Percentiles rank a stretch among this genome's conserved stretches.
Conservation (phyloP, 306 rosid genomes). For the Cucurbita pepo region DNA sequence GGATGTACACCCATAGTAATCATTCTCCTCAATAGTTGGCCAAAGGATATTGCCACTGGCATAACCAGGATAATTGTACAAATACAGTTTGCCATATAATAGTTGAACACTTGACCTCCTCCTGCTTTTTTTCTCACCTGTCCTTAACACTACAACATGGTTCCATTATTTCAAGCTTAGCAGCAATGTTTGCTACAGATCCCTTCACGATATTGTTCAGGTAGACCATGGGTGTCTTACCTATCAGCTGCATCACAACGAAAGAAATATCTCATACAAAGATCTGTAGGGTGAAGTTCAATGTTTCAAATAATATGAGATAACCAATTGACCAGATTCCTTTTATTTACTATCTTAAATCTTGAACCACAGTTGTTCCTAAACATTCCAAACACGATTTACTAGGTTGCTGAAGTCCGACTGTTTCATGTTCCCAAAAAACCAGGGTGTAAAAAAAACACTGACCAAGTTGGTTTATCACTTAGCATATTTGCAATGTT, state of each 20-base stretch:
- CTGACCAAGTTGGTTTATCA: background rate
- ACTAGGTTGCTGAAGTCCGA: background rate
- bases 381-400: background rate
- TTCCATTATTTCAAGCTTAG: conserved; percentile 98
- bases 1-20: background rate
- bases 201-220: conserved; percentile 66
- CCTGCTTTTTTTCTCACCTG: conserved; percentile 32
- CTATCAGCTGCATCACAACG: conserved; percentile 58
- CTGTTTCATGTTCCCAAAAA: background rate
- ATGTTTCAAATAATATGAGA: background rate
- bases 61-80: background rate
- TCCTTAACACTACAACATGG: conserved; percentile 99
- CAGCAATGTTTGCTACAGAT: conserved; percentile 81
- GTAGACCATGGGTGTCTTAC: conserved; percentile 97
- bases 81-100: background rate
- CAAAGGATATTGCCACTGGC: background rate
- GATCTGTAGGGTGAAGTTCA: background rate
- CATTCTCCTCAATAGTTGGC: background rate
- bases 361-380: background rate
- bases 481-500: background rate
- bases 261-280: conserved; percentile 1
- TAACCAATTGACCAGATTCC: background rate
- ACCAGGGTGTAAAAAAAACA: background rate
- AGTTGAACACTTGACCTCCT: background rate
- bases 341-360: background rate